phyloP scores from a whole-genome alignment of 2,329 filamentous ascomycete species.

The Metarhizium rileyi region DNA sequence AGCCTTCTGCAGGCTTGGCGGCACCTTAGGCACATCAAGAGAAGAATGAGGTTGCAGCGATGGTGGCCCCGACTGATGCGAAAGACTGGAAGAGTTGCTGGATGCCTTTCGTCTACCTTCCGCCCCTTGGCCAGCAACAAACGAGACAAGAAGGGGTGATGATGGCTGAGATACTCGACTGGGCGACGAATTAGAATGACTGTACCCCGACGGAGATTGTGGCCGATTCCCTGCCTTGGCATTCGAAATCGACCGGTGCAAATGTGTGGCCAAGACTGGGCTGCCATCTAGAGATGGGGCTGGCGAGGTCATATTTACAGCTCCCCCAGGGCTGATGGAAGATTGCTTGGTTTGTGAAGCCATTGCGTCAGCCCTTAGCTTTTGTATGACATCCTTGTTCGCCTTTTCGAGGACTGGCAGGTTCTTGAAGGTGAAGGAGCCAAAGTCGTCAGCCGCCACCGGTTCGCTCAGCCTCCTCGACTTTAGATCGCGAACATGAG shows the following conservation, averaged over 20 bases:
- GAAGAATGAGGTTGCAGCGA: constrained; percentile 59
- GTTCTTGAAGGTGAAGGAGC: constrained; percentile 95
- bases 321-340: constrained; percentile 33
- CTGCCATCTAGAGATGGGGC: constrained; percentile 72
- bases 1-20: constrained; percentile 50
- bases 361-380: constrained; percentile 83
- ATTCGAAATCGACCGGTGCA: constrained; percentile 75
- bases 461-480: constrained; percentile 86
- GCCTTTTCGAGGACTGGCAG: constrained; percentile 92
- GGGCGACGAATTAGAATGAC: constrained; percentile 76
- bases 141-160: constrained; percentile 82
- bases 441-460: constrained; percentile 83
- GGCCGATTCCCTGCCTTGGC: constrained; percentile 71
- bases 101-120: constrained; percentile 83
- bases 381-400: constrained; percentile 98
- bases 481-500: constrained; percentile 86
- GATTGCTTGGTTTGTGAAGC: constrained; percentile 50
- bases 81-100: constrained; percentile 75
- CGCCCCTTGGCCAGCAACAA: constrained; percentile 72
- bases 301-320: constrained; percentile 42
- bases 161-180: constrained; percentile 65
- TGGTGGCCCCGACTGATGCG: constrained; percentile 60
- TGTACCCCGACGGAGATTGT: constrained; percentile 73
- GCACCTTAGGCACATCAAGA: constrained; percentile 60
- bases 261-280: constrained; percentile 66